phyloP scores from a whole-genome alignment of 2,329 filamentous ascomycete genomes.

The Pestalotiopsis sp. region DNA sequence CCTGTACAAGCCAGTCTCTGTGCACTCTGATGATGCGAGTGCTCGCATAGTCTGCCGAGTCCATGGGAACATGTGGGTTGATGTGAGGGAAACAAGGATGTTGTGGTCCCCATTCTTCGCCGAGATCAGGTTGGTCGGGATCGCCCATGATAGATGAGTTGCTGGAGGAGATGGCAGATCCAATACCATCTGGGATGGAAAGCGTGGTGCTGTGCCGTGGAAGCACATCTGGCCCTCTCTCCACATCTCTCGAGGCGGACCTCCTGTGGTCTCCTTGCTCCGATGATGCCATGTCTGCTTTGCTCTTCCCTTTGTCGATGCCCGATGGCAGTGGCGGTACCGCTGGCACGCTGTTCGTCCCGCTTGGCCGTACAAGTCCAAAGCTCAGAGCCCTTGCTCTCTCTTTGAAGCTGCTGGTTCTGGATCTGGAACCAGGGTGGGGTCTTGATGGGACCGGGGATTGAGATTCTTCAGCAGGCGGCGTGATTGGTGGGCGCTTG shows the following conservation, averaged over 20 bases:
- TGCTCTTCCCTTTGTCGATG: conserved; percentile 55
- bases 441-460: conserved; percentile 26
- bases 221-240: conserved; percentile 53
- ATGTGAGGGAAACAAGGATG: conserved; percentile 95
- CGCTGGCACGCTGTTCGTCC: conserved; percentile 21
- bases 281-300: conserved; percentile 45
- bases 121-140: conserved; percentile 64
- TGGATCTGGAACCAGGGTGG: conserved; percentile 21
- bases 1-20: conserved; percentile 87
- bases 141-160: conserved; percentile 67
- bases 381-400: conserved; percentile 31
- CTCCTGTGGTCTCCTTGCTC: conserved; percentile 37
- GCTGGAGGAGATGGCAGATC: conserved; percentile 57
- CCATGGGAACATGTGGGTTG: conserved; percentile 84
- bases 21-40: conserved; percentile 92
- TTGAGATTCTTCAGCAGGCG: conserved; percentile 23
- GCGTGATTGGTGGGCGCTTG: conserved; percentile 40
- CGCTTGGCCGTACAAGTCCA: conserved; percentile 28
- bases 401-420: conserved; percentile 26
- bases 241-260: conserved; percentile 54
- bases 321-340: conserved; percentile 17
- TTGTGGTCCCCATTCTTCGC: conserved; percentile 86
- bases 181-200: conserved; percentile 54
- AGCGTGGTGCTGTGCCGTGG: conserved; percentile 48
- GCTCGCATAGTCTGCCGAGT: conserved; percentile 72